A percentile compares a stretch with the other conserved stretches of the same genome.
Evolutionary conservation across 2,329 filamentous ascomycete species (phyloP).

Genomic region (Dryadomyces quercivorus): DNA sequence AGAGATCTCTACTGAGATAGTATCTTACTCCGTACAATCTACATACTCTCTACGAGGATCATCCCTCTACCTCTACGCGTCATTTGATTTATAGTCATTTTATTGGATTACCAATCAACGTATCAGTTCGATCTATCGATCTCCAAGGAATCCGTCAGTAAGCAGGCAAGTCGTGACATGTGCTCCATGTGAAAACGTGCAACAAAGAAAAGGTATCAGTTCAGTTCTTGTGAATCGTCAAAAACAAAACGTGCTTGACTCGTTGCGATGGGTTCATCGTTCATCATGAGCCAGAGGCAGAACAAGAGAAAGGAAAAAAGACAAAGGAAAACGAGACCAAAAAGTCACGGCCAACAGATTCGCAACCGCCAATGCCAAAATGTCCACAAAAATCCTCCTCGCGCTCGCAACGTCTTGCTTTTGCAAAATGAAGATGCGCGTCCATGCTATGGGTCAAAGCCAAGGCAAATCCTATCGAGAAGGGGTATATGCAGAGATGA

Average conservation of each 20-base stretch:
- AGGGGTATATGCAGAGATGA: too few relatives aligned
- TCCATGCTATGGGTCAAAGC: too few relatives aligned
- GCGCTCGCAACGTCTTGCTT: too few relatives aligned
- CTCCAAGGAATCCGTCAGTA: neutral
- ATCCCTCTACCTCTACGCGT: neutral
- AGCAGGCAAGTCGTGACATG: neutral
- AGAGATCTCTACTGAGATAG: too few relatives aligned
- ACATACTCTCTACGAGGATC: too few relatives aligned
- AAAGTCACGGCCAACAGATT: neutral
- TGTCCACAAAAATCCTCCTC: too few relatives aligned
- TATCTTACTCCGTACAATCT: neutral
- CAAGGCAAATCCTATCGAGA: too few relatives aligned
- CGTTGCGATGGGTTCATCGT: neutral
- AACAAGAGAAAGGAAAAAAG: neutral
- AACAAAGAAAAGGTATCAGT: constrained; percentile 2
- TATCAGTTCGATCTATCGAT: neutral
- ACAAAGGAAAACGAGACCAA: neutral
- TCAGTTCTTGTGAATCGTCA: neutral
- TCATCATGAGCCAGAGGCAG: neutral
- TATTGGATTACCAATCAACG: neutral
- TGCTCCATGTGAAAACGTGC: neutral
- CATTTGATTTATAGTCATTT: neutral
- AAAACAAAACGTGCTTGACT: neutral
- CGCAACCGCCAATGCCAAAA: too few relatives aligned
- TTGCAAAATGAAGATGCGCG: too few relatives aligned